Conservation (phyloP, 176 grass and related monocot species). For the Cenchrus americanus region DNA sequence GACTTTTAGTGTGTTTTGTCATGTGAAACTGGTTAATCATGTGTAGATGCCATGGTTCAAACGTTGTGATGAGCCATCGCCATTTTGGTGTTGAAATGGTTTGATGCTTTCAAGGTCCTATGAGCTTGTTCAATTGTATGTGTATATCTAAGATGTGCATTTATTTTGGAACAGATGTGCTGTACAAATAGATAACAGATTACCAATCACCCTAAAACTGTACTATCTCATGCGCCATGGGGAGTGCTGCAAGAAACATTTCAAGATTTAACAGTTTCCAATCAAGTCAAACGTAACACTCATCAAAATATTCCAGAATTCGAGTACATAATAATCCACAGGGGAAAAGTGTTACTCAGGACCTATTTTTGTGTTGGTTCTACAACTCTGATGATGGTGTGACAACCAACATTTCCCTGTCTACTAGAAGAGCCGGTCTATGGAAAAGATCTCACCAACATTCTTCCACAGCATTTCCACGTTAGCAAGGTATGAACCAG, state of each 20-base stretch:
- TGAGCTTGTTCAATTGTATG: no score
- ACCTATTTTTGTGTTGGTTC: constrained; percentile 2
- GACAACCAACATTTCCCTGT: background rate
- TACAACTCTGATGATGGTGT: background rate
- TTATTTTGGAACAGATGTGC: no score
- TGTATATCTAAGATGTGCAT: no score
- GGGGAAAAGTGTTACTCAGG: background rate
- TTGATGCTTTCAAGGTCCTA: no score
- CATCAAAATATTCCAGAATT: background rate
- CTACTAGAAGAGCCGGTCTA: background rate
- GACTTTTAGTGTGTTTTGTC: no score
- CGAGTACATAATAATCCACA: background rate
- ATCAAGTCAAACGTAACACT: background rate
- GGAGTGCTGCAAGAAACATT: background rate
- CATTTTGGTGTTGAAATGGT: no score
- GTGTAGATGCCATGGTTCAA: no score
- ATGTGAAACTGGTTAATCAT: no score
- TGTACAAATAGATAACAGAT: no score
- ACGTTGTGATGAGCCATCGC: no score
- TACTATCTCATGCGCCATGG: no score
- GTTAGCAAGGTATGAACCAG: background rate
- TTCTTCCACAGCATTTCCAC: background rate
- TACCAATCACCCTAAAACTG: no score
- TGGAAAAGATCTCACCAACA: background rate
- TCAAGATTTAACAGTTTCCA: background rate